Evolutionary conservation across 345 rosid genomes (phyloP).

Genomic region (Conringia planisiliqua): DNA sequence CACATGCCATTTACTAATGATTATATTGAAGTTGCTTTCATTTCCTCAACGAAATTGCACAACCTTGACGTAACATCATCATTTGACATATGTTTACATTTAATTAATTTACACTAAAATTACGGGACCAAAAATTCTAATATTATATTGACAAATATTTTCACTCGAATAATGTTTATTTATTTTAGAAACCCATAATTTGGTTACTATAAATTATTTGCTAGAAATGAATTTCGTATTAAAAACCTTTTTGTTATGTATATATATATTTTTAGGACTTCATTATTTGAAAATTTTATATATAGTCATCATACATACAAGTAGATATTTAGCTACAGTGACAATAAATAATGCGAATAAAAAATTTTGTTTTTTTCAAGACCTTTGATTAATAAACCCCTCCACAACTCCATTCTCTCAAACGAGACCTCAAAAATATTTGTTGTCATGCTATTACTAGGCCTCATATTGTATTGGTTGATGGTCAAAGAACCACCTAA

Average conservation of each 20-base stretch:
- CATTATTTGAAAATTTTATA: background rate
- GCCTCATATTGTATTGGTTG: background rate
- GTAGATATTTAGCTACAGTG: background rate
- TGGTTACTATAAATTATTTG: background rate
- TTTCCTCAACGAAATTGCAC: constrained; percentile 5
- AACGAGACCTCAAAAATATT: background rate
- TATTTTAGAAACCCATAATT: background rate
- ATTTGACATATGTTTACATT: background rate
- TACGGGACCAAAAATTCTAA: background rate
- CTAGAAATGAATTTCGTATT: background rate
- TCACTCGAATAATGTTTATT: background rate
- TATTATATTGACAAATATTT: background rate
- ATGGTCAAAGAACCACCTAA: constrained; percentile 25
- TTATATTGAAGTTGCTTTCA: constrained; percentile 5
- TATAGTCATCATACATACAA: background rate
- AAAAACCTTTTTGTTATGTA: background rate
- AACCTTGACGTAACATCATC: constrained; percentile 25
- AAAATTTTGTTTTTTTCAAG: background rate
- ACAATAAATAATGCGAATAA: background rate
- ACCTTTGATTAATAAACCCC: background rate
- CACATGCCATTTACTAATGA: constrained; percentile 28
- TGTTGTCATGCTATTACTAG: background rate
- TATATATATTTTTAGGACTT: background rate
- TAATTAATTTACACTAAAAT: background rate
- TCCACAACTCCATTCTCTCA: background rate